Percentiles rank a stretch among this genome's conserved stretches.
phyloP scores from a whole-genome alignment of 768 basidiomycete species.

The Clavulina sp. region DNA sequence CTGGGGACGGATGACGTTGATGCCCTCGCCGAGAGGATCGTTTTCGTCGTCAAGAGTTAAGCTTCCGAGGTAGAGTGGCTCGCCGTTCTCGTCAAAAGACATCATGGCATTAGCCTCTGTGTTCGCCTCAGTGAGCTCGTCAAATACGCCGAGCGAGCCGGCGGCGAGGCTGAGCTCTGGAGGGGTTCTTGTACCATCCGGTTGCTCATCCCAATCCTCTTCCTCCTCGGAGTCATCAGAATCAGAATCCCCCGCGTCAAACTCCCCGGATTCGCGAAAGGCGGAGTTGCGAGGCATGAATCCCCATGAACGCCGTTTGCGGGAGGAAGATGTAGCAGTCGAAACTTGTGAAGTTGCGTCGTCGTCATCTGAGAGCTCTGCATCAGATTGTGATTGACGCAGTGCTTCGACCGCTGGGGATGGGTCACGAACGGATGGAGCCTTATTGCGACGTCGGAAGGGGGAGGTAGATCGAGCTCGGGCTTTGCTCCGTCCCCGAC shows the following conservation, averaged over 20 bases:
- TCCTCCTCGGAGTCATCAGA: conserved; percentile 13
- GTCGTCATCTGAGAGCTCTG: conserved; percentile 21
- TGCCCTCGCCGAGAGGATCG: conserved; percentile 83
- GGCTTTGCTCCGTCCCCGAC: conserved; percentile 38
- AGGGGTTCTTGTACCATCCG: too few species aligned
- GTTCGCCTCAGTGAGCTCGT: conserved; percentile 71
- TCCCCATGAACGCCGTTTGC: neutral
- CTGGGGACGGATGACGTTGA: conserved; percentile 62
- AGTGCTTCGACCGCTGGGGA: conserved; percentile 35
- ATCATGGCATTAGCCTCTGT: conserved; percentile 34
- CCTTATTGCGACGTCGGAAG: conserved; percentile 47
- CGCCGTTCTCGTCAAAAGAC: conserved; percentile 12
- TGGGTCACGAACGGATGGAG: conserved; percentile 39
- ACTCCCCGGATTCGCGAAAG: conserved; percentile 13
- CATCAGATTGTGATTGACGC: conserved; percentile 42
- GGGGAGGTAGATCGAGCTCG: conserved; percentile 68
- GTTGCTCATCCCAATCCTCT: too few species aligned
- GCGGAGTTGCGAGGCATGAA: conserved; percentile 12
- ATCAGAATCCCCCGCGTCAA: conserved; percentile 12
- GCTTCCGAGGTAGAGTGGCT: conserved; percentile 14
- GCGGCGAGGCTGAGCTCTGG: neutral
- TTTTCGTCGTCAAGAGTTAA: conserved; percentile 40
- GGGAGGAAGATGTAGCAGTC: conserved; percentile 34
- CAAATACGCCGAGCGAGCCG: conserved; percentile 24
- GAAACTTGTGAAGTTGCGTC: conserved; percentile 37